These are phyloP conservation scores for Gnaphalium uliginosum DNA, from an alignment of 129 eudicot species.

Conservation along the genomic window DNA sequence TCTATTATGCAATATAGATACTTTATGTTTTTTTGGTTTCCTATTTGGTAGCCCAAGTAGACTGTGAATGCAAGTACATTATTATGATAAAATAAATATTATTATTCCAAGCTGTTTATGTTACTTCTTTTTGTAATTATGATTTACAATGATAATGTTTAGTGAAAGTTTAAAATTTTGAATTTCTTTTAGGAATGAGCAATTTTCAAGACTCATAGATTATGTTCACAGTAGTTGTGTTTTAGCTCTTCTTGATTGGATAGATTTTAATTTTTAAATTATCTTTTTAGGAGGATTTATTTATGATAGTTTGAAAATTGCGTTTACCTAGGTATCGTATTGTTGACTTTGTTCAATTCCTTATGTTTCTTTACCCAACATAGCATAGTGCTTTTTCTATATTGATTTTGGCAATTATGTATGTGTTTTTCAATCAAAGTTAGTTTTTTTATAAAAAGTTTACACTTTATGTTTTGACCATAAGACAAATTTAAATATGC, in stretches of 20 bases:
- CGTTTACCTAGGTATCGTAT: conserved; percentile 31
- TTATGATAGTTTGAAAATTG: conserved; percentile 29
- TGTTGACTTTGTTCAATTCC: conserved; percentile 32
- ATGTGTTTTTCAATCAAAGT: not conserved
- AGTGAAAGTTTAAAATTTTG: not conserved
- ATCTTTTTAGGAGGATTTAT: conserved; percentile 7
- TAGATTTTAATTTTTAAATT: conserved; percentile 11
- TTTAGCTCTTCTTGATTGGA: conserved; percentile 10
- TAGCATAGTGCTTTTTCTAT: conserved; percentile 22
- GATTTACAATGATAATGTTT: not conserved
- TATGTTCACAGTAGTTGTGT: conserved; percentile 13
- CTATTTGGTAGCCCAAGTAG: conserved; percentile 31
- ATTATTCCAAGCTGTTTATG: not conserved
- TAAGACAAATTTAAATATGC: not conserved
- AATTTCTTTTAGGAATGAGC: not conserved
- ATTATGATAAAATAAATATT: not conserved
- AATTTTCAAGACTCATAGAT: not conserved
- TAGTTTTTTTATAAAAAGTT: not conserved
- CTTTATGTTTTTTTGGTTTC: conserved; percentile 32
- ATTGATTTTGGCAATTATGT: conserved; percentile 17
- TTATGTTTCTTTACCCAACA: conserved; percentile 24
- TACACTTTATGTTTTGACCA: conserved; percentile 12
- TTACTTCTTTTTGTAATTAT: conserved; percentile 18
- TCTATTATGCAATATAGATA: conserved; percentile 19
- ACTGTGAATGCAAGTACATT: conserved; percentile 30